Base-by-base conservation (phyloP, 1,284 basidiomycete species). In the Spongiforma sp. region DNA sequence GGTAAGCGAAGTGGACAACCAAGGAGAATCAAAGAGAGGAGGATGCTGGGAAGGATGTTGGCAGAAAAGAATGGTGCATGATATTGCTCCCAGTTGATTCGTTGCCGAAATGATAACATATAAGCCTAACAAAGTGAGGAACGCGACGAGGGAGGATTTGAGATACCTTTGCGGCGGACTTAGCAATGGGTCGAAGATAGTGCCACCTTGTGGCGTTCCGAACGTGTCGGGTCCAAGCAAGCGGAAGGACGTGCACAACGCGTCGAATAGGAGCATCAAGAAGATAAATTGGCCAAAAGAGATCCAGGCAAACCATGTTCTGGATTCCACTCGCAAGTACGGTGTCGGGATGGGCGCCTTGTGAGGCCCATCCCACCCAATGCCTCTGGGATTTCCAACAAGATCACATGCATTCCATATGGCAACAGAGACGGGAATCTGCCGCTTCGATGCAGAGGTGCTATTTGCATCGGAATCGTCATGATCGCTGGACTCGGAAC, bases 121-220 rank as follows among this genome's bases (percentile, higher is more conserved):
- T 36, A 84, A 72, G 12, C 75, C 67, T 21, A 80, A 60, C 3
- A 83, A 85, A 1, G 77, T 69, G 34, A 83, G 69, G 46, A 82
- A 58, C 8, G 80, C 79, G 43, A 89, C 73, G 33, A 75, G 32
- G 4, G 76, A 76, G 5, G 85, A 82, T 48, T 79, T 82, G 30
- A 78, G 57, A 69, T 86, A 85, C 36, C 84, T 83, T 32, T 71
- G 66, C 9, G 77, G 32, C 1, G 77, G 79, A 24, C 83, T 73
- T 1, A 86, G 71, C 19, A 78, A 73, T 17, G 73, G 52, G 68
- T 87, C 82, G 69, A 85, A 88, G 61, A 90, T 86, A 32, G 83
- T 81, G 11, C 82, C 82, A 1, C 75, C 74, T n/a, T 62, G 39
- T 21, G 69, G 41, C n/a, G 64, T 65, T 58, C 66, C 74, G 58